These are phyloP conservation scores for Backusella tarrabulga DNA, from an alignment of 192 early-diverging fungal species.

Conservation along the genomic window DNA sequence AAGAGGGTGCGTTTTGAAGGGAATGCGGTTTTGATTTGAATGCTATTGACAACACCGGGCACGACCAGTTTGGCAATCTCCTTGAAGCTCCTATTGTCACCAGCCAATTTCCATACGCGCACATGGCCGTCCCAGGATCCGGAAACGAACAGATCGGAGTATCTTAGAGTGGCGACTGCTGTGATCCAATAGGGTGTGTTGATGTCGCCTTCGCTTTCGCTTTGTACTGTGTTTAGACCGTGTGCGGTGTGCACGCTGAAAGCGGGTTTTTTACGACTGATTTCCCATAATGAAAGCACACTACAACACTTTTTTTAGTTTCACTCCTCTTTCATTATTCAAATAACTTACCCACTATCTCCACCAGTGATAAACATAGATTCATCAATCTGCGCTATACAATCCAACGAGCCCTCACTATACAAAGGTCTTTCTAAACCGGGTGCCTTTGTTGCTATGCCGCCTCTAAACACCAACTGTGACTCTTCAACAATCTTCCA, in stretches of 20 bases:
- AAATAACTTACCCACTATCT: conserved; percentile 68
- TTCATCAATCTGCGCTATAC: conserved; percentile 91
- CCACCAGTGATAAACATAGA: conserved; percentile 89
- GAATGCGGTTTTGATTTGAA: conserved; percentile 38
- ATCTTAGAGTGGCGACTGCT: conserved; percentile 74
- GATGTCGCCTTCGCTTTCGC: conserved; percentile 49
- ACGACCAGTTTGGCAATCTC: conserved; percentile 63
- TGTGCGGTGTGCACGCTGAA: conserved; percentile 77
- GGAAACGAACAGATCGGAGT: conserved; percentile 88
- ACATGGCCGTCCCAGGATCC: conserved; percentile 88
- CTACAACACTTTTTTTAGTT: conserved; percentile 36
- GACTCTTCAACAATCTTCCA: conserved; percentile 97
- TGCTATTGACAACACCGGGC: conserved; percentile 58
- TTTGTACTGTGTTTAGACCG: conserved; percentile 53
- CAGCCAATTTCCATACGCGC: conserved; percentile 82
- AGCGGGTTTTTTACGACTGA: conserved; percentile 89
- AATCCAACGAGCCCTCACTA: conserved; percentile 75
- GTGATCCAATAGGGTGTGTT: conserved; percentile 82
- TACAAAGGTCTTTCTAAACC: conserved; percentile 13
- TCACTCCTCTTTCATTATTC: no score
- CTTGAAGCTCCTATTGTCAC: conserved; percentile 61
- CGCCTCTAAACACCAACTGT: conserved; percentile 90
- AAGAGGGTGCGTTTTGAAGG: conserved; percentile 49
- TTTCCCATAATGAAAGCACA: conserved; percentile 90
- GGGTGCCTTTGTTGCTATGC: conserved; percentile 36